Evolutionary conservation across 2,329 filamentous ascomycete genomes (phyloP), one percentile per base, ranked within the genome.

Genomic region (Exophiala xenobiotica): DNA sequence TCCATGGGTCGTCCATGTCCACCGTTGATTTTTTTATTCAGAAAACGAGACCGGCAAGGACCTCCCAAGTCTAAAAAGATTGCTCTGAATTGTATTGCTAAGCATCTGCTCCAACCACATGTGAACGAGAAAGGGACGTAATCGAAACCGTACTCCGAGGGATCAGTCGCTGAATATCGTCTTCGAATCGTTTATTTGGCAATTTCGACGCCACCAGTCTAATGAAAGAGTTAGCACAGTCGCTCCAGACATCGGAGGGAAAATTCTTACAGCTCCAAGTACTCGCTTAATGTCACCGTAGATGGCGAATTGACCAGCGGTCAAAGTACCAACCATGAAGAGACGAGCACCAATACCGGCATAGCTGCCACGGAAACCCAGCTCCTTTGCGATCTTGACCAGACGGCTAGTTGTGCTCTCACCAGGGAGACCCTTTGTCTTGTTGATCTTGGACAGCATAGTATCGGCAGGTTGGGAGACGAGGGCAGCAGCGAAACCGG

Each of bases 391-490:
- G 67, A 95, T 95, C 85, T 93, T 93, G 79, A 92, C 78, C 67
- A 95, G 76, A 73, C 89, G 86, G 72, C 78, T 80, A 69, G 81
- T 81, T 66, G 87, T 93, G 67, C 89, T 83, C 79, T 95, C 88
- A 79, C 89, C 89, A 62, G 89, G 88, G 56, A 83, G 78, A 75
- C 88, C 89, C 79, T 89, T 85, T 76, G 87, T 89, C 87, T 93
- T 93, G 87, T 95, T 95, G 81, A 95, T 93, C 83, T 92, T 93
- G 77, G 82, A 87, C 61, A 95, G 85, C 89, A 95, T 95, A 69
- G 89, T 95, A 73, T 95, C 89, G 71, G 89, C 89, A 64, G 89
- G 89, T 78, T 95, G 89, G 59, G 89, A 95, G 70, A 95, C 81
- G 65, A 92, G 71, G 69, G 89, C 89, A 65, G 89, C 89, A 66